Base-by-base conservation (phyloP, 768 basidiomycete species). In the Exidia glandulosa region DNA sequence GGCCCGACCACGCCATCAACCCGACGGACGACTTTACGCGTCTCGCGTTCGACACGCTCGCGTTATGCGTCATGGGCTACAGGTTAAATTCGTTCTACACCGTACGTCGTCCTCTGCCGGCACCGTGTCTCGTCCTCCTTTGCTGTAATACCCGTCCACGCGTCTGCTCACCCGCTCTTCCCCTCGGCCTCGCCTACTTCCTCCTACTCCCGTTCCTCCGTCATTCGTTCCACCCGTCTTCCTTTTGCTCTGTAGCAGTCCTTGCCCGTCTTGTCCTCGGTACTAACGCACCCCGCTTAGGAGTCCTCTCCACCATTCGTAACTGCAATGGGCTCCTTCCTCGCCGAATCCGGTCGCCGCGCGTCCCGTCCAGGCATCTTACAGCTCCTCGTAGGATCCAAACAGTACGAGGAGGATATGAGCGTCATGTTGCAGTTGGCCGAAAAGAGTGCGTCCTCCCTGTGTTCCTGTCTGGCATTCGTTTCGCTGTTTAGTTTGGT, bases 11-110 rank as follows among this genome's bases (percentile, higher is more conserved):
- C 48, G 60, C 66, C 37, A 75, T 80, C 58, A 75, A 78, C 52
- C 74, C 77, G 3, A 68, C 75, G 1, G 75, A 76, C 48, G 78
- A 80, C 64, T 79, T 76, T 61, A 80, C 79, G 45, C 72, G 76
- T 19, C 71, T 79, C 29, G 74, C 79, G 1, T 70, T 80, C 37
- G 79, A 80, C 61, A 76, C 79, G 3, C 71, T 80, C 59, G 73
- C 76, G 2, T 69, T 75, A n/a, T 79, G 76, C 63, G 71, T 76
- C 33, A 77, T 78, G 75, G 71, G 67, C 2, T 70, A 77, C 59
- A 66, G 47, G 19, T 62, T 79, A 56, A 81, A 81, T 64, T 78
- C 77, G 1, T 79, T 77, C 66, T 78, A 79, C 61, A 68, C 65
- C 55, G 75, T 73, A 55, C 16, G 68, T 58, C 23, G 10, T n/a